A percentile compares a stretch with the other conserved stretches of the same genome.
Conservation (phyloP, 768 basidiomycete genomes). For the Cantharellus cinnabarinus region DNA sequence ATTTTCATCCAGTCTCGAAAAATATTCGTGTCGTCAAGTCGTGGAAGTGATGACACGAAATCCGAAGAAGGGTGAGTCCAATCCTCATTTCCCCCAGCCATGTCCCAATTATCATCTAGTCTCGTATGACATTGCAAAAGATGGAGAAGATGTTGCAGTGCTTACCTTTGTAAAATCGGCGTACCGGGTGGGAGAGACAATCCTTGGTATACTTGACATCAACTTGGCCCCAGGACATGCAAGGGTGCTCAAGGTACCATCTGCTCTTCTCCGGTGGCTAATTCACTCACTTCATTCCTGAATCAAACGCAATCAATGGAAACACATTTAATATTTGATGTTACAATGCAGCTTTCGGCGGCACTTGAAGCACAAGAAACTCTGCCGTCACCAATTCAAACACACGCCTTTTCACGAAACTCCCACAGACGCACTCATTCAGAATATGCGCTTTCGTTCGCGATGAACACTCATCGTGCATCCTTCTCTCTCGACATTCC, state of each 20-base stretch:
- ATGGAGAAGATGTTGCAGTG: slow-evolving; percentile 72
- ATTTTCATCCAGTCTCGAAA: background rate
- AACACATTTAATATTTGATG: background rate
- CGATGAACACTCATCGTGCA: slow-evolving; percentile 49
- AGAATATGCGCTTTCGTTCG: slow-evolving; percentile 65
- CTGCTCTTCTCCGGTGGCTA: background rate
- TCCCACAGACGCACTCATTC: slow-evolving; percentile 45
- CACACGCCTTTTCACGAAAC: slow-evolving; percentile 17
- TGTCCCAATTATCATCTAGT: slow-evolving; percentile 24
- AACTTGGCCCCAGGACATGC: slow-evolving; percentile 51
- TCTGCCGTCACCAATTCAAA: slow-evolving; percentile 36
- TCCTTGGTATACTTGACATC: slow-evolving; percentile 71
- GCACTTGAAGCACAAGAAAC: slow-evolving; percentile 78
- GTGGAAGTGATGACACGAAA: slow-evolving; percentile 82
- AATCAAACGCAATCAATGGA: background rate
- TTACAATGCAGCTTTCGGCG: slow-evolving; percentile 46
- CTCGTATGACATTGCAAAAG: slow-evolving; percentile 90
- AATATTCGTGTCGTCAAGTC: slow-evolving; percentile 51
- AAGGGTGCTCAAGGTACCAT: slow-evolving; percentile 58
- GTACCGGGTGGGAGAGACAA: slow-evolving; percentile 81
- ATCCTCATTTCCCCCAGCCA: background rate
- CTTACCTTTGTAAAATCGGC: slow-evolving; percentile 83
- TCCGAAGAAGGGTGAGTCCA: slow-evolving; percentile 57
- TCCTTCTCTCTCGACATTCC: slow-evolving; percentile 86
- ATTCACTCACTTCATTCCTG: background rate